phyloP scores from a whole-genome alignment of 2,329 filamentous ascomycete species.

The Pseudonectria foliicola region DNA sequence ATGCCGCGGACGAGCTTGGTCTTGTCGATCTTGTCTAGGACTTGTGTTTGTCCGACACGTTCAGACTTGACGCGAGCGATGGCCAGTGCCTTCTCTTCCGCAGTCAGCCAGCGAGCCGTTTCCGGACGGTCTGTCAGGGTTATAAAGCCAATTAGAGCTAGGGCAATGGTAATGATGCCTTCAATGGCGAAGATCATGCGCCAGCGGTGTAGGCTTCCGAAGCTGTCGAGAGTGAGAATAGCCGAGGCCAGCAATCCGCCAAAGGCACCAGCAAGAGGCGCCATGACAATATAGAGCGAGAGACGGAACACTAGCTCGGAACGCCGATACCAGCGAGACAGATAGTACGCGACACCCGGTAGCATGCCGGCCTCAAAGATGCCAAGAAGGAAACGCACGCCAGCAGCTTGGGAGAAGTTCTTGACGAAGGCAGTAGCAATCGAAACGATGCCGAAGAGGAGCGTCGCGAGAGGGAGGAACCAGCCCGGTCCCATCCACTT shows the following conservation, averaged over 20 bases:
- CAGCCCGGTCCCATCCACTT: slow-evolving; percentile 59
- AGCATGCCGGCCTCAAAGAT: slow-evolving; percentile 60
- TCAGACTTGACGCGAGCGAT: slow-evolving; percentile 53
- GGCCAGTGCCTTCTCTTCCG: slow-evolving; percentile 56
- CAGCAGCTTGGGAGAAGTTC: slow-evolving; percentile 37
- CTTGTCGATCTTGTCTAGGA: slow-evolving; percentile 51
- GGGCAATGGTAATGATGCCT: slow-evolving; percentile 49
- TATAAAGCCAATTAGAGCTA: slow-evolving; percentile 51
- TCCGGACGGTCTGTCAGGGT: slow-evolving; percentile 60
- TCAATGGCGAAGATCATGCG: slow-evolving; percentile 69
- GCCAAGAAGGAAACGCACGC: slow-evolving; percentile 53
- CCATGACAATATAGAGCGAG: slow-evolving; percentile 58
- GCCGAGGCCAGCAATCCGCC: slow-evolving; percentile 57
- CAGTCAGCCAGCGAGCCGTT: slow-evolving; percentile 56
- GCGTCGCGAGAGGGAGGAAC: slow-evolving; percentile 52
- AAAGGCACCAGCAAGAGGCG: slow-evolving; percentile 59
- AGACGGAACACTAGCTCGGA: slow-evolving; percentile 57
- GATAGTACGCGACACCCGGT: slow-evolving; percentile 59
- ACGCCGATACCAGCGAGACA: slow-evolving; percentile 56
- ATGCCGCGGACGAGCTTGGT: slow-evolving; percentile 55
- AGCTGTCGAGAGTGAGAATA: slow-evolving; percentile 50
- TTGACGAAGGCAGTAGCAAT: slow-evolving; percentile 56
- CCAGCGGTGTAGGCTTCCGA: slow-evolving; percentile 53
- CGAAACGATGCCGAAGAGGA: slow-evolving; percentile 52
- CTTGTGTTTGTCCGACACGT: slow-evolving; percentile 49